Evolutionary conservation across 768 basidiomycete genomes (phyloP).

Genomic region (Trametes gibbosa): DNA sequence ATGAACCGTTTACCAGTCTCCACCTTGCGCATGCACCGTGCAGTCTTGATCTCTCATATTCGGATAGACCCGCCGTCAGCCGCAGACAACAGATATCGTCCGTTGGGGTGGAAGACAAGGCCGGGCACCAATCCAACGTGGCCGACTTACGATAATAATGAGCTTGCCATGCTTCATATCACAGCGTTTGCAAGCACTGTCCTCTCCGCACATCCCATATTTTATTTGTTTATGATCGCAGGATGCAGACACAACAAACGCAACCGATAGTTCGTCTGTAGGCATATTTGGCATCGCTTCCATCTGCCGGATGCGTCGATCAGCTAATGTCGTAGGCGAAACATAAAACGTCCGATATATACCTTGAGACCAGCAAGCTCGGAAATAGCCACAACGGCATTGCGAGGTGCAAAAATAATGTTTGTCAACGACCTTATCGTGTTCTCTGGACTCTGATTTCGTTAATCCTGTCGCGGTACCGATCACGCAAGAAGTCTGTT

Average conservation of each 20-base stretch:
- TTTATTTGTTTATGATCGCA: constrained; percentile 55
- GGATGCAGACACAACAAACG: constrained; percentile 48
- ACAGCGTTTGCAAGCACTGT: constrained; percentile 46
- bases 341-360: constrained; percentile 20
- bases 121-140: constrained; percentile 57
- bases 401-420: constrained; percentile 49
- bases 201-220: constrained; percentile 51
- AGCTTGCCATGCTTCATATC: neutral
- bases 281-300: constrained; percentile 26
- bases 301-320: constrained; percentile 17
- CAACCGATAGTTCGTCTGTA: constrained; percentile 33
- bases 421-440: constrained; percentile 53
- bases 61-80: constrained; percentile 57
- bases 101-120: constrained; percentile 53
- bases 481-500: constrained; percentile 50
- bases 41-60: constrained; percentile 52
- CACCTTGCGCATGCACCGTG: constrained; percentile 38
- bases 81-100: constrained; percentile 52
- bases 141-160: constrained; percentile 24
- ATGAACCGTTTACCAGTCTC: constrained; percentile 4
- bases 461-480: constrained; percentile 44
- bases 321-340: neutral
- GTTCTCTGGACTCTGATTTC: constrained; percentile 49
- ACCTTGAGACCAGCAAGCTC: constrained; percentile 45
- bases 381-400: constrained; percentile 41